Conservation (phyloP, 2,329 filamentous ascomycete species). For the Metarhizium rileyi region DNA sequence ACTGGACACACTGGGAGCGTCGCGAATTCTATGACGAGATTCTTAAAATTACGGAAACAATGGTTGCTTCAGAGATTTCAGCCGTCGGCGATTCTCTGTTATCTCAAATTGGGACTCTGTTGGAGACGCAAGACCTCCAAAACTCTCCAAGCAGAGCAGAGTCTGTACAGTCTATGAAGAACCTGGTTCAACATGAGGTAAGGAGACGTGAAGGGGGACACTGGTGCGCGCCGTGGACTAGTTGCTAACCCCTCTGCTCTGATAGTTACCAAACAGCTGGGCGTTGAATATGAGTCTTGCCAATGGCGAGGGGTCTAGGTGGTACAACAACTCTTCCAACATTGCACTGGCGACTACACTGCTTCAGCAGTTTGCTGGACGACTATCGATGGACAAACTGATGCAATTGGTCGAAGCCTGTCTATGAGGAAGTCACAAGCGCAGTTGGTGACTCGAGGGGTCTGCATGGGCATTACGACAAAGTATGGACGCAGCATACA, state of each 20-base stretch:
- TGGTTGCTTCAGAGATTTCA: slow-evolving; percentile 12
- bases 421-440: slow-evolving; percentile 8
- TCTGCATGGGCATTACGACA: neutral
- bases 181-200: slow-evolving; percentile 15
- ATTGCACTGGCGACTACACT: slow-evolving; percentile 16
- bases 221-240: too few species aligned
- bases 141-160: slow-evolving; percentile 2
- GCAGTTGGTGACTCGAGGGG: neutral
- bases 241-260: neutral
- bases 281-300: slow-evolving; percentile 16
- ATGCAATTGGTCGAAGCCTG: slow-evolving; percentile 16
- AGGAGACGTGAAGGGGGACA: neutral
- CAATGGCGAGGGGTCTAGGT: slow-evolving; percentile 7
- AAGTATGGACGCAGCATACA: neutral
- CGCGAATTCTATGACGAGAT: slow-evolving; percentile 18
- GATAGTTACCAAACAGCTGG: slow-evolving; percentile 18
- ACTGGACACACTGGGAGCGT: slow-evolving; percentile 17
- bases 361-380: slow-evolving; percentile 16
- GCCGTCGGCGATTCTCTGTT: slow-evolving; percentile 3
- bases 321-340: slow-evolving; percentile 16
- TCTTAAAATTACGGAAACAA: slow-evolving; percentile 14
- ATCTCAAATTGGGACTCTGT: slow-evolving; percentile 10
- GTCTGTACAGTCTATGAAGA: slow-evolving; percentile 11
- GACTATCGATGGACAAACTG: slow-evolving; percentile 16
- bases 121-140: slow-evolving; percentile 9